Conservation (phyloP, 352 stramenopile genomes). For the Phytophthora podocarpi region DNA sequence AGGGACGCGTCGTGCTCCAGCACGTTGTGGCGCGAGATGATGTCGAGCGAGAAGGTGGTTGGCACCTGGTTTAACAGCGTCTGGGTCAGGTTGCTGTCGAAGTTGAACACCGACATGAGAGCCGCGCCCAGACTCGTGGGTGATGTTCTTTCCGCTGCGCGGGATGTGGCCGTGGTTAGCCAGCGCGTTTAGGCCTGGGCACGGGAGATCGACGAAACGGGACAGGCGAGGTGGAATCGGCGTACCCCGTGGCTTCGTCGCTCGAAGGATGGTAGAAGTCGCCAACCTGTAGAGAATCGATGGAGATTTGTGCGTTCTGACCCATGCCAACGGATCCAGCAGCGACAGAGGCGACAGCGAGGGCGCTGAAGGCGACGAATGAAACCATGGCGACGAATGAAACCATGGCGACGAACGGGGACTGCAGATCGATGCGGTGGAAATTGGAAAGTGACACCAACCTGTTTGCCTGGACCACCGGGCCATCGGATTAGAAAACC, state of each 20-base stretch:
- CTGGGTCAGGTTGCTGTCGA: constrained; percentile 24
- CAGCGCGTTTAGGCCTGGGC: constrained; percentile 49
- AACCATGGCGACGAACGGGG: neutral
- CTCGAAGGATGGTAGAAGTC: constrained; percentile 42
- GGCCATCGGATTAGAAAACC: constrained; percentile 9
- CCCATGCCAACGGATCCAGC: constrained; percentile 13
- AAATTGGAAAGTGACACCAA: constrained; percentile 23
- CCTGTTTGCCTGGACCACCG: constrained; percentile 8
- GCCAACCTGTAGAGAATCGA: constrained; percentile 21
- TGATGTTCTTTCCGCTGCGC: constrained; percentile 51
- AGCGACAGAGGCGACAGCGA: constrained; percentile 14
- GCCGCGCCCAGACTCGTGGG: constrained; percentile 20
- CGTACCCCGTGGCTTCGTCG: constrained; percentile 30
- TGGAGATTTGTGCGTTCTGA: constrained; percentile 10
- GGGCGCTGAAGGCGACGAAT: constrained; percentile 8
- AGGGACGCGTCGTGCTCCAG: constrained; percentile 57
- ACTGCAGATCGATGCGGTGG: neutral
- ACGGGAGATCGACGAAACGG: constrained; percentile 43
- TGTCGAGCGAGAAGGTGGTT: constrained; percentile 32
- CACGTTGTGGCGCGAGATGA: constrained; percentile 42
- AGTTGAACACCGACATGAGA: constrained; percentile 37
- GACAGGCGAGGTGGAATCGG: constrained; percentile 26
- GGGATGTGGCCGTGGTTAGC: constrained; percentile 61
- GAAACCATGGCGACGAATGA: constrained; percentile 15
- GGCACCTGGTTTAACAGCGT: constrained; percentile 29